Conservation (phyloP, 2,329 filamentous ascomycete species). For the Pleoardoris graminearum region DNA sequence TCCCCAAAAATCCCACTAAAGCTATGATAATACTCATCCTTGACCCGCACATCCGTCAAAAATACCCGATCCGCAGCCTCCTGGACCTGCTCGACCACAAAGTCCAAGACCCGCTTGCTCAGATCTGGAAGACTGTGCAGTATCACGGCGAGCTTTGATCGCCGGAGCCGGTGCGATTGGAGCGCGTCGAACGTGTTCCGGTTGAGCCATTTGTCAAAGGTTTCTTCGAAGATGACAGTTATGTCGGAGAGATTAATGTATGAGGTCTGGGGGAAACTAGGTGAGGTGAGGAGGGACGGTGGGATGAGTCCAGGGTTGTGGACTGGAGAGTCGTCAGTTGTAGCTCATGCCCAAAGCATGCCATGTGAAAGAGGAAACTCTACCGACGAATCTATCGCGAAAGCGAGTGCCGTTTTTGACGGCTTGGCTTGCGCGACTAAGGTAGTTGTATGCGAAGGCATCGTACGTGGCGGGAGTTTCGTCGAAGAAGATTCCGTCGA, state of each 20-base stretch:
- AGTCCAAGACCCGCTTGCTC: conserved; percentile 27
- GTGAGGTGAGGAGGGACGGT: conserved; percentile 21
- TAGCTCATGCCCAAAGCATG: too few species aligned
- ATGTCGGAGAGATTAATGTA: conserved; percentile 38
- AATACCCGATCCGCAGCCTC: conserved; percentile 38
- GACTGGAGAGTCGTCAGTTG: too few species aligned
- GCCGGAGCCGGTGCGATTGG: conserved; percentile 20
- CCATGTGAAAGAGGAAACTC: conserved; percentile 1
- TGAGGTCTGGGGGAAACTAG: conserved; percentile 22
- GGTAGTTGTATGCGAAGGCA: conserved; percentile 24
- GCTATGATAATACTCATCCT: conserved; percentile 35
- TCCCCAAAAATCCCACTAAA: conserved; percentile 30
- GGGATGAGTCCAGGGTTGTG: conserved; percentile 36
- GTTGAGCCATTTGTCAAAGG: conserved; percentile 34
- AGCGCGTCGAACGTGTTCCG: conserved; percentile 25
- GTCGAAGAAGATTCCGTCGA: conserved; percentile 59
- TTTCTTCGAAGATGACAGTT: conserved; percentile 39
- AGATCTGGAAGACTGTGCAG: conserved; percentile 33
- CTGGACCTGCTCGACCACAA: conserved; percentile 34
- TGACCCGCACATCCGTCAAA: conserved; percentile 26
- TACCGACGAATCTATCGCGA: conserved; percentile 31
- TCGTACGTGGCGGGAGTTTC: conserved; percentile 49
- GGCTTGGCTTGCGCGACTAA: conserved; percentile 23
- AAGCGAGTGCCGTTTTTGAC: conserved; percentile 28
- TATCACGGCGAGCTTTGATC: conserved; percentile 31